These are phyloP conservation scores for Trichosporon faecale DNA, from an alignment of 1,284 basidiomycete genomes.

Conservation along the genomic window DNA sequence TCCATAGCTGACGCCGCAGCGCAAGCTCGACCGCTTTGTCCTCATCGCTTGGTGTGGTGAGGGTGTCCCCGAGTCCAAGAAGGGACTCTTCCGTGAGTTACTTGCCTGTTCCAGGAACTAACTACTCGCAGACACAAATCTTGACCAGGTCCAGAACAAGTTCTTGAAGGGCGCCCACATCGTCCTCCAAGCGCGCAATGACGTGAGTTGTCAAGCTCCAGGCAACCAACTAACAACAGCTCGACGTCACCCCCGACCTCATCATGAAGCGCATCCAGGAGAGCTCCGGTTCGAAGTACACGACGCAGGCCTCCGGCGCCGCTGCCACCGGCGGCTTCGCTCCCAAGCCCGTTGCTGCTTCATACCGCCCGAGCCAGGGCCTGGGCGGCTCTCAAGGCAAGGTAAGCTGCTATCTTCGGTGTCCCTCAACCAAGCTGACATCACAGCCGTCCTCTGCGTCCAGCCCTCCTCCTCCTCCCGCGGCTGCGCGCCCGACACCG, in stretches of 20 bases:
- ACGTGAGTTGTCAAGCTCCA: conserved; percentile 57
- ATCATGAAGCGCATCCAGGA: conserved; percentile 87
- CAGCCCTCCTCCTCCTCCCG: conserved; percentile 32
- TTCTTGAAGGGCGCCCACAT: conserved; percentile 85
- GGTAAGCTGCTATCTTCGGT: conserved; percentile 22
- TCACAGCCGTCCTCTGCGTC: conserved; percentile 19
- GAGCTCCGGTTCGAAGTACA: conserved; percentile 87
- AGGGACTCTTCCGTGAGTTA: conserved; percentile 80
- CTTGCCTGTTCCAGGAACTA: no score
- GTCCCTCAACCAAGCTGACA: conserved; percentile 10
- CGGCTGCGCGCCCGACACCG: conserved; percentile 22
- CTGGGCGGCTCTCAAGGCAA: conserved; percentile 46
- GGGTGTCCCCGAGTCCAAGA: conserved; percentile 86
- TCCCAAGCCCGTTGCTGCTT: conserved; percentile 36
- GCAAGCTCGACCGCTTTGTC: conserved; percentile 85
- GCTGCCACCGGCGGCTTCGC: conserved; percentile 18
- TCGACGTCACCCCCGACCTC: conserved; percentile 71
- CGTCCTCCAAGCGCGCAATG: conserved; percentile 84
- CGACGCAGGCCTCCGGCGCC: conserved; percentile 27
- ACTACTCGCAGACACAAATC: conserved; percentile 62
- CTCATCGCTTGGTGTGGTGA: conserved; percentile 92
- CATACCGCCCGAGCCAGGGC: conserved; percentile 46
- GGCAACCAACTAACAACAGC: conserved; percentile 52
- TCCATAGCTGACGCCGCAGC: conserved; percentile 56
- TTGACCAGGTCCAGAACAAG: conserved; percentile 68